Evolutionary conservation across 768 basidiomycete species (phyloP).

Genomic region (Ephemerocybe angulata): DNA sequence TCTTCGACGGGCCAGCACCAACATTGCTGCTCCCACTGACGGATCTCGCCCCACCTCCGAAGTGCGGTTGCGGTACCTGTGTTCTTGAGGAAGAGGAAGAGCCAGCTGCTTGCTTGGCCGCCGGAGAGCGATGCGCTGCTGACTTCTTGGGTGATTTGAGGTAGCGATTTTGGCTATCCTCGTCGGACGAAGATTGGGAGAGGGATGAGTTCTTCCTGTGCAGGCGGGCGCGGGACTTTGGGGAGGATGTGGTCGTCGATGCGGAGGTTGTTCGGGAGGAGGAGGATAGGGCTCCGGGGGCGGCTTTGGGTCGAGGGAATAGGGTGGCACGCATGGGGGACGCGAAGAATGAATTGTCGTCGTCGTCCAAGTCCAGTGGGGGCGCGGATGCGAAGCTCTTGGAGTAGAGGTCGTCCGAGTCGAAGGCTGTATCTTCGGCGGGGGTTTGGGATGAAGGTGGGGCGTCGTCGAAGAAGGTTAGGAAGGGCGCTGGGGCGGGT

Average conservation of each 20-base stretch:
- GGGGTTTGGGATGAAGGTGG: neutral
- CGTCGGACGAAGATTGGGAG: neutral
- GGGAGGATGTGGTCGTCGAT: neutral
- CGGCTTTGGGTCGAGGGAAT: too few relatives aligned
- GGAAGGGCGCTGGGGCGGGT: too few relatives aligned
- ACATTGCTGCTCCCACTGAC: neutral
- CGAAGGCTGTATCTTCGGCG: neutral
- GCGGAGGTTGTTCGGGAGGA: neutral
- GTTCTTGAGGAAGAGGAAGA: neutral
- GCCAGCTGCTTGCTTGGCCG: neutral
- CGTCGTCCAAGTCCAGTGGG: neutral
- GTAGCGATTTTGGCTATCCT: neutral
- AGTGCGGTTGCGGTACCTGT: neutral
- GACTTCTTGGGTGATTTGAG: slow-evolving; percentile 14
- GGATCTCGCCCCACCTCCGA: neutral
- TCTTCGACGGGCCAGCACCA: neutral
- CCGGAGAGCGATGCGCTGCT: slow-evolving; percentile 8
- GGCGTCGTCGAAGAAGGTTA: neutral
- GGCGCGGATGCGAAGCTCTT: neutral
- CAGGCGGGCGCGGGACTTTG: neutral
- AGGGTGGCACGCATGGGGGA: neutral
- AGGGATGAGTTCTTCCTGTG: neutral
- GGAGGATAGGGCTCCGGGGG: neutral
- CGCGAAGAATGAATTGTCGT: neutral
- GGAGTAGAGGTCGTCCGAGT: neutral